phyloP scores from a whole-genome alignment of 2,329 filamentous ascomycete species.

The Phyllosticta capitalensis region DNA sequence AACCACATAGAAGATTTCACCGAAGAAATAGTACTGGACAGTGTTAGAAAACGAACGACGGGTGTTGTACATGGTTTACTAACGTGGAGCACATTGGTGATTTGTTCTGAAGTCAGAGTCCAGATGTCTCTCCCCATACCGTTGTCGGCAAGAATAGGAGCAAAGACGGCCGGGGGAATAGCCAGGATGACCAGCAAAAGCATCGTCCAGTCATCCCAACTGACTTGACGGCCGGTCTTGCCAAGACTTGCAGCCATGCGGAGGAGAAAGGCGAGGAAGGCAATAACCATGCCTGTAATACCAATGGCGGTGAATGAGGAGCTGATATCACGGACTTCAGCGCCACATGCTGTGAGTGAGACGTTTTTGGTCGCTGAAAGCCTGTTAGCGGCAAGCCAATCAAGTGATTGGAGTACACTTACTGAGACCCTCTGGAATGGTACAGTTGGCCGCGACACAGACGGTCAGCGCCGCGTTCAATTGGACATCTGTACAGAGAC shows the following conservation, averaged over 20 bases:
- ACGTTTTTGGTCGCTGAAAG: constrained; percentile 29
- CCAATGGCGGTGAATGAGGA: constrained; percentile 21
- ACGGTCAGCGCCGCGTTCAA: constrained; percentile 23
- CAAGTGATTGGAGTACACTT: background rate
- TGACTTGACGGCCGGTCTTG: constrained; percentile 25
- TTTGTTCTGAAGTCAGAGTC: constrained; percentile 32
- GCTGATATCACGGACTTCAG: constrained; percentile 26
- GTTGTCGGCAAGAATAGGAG: constrained; percentile 16
- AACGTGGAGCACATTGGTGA: constrained; percentile 34
- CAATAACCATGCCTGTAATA: constrained; percentile 21
- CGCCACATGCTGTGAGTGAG: constrained; percentile 26
- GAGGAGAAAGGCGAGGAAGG: constrained; percentile 24
- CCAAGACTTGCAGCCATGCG: constrained; percentile 26
- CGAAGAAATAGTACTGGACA: constrained; percentile 15
- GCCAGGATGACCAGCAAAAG: constrained; percentile 25
- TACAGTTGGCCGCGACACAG: constrained; percentile 28
- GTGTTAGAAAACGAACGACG: background rate
- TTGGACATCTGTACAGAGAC: constrained; percentile 29
- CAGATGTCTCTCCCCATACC: constrained; percentile 45
- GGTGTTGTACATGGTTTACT: background rate
- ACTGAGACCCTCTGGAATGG: constrained; percentile 26
- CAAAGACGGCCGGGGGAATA: constrained; percentile 18
- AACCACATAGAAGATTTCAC: constrained; percentile 28
- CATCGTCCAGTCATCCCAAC: constrained; percentile 31
- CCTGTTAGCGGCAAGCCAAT: background rate